Base-by-base conservation (phyloP, 106 monocot species). In the Allium sativum region DNA sequence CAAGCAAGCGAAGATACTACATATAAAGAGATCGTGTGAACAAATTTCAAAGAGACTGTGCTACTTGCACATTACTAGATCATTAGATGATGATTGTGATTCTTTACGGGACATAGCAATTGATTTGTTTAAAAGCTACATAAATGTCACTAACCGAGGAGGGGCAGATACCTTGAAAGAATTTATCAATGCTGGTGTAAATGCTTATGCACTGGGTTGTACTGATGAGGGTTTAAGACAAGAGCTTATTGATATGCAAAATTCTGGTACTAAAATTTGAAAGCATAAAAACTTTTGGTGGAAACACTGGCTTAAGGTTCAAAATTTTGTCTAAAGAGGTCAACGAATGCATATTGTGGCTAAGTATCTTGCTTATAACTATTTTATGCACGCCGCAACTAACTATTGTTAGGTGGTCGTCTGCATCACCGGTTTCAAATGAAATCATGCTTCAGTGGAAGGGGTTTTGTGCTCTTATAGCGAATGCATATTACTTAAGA, bases 141-240 rank as follows among this genome's bases (percentile, higher is more conserved):
- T 78, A 31, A 83, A 81, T 78, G 80, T 89, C 17, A 68, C 83
- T 67, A 81, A 93, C 59, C 82, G 89, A 42, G 93, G 89, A 61
- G 87, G 84, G 65, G 75, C 67, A 13, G 84, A 89, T 9, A 89
- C 88, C 72, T 66, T 93, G 42, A 93, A 93, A 48, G 93, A 89
- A 50, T 93, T 93, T 64, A 86, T 93, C 44, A 83, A 55, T 83
- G 93, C 78, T 48, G 89, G 78, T 0, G 93, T 93, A 47, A 89
- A 89, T 78, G 89, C 93, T 52, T 93, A 93, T 80, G 85, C 92
- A 21, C 82, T 93, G 64, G 93, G 93, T 48, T 93, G 93, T 73
- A 93, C 93, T 42, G 85, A 85, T 59, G 93, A 93, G 67, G 87
- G 88, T 61, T 69, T 93, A 60, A 85, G 85, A 65, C 85, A 79